phyloP scores from a whole-genome alignment of 768 basidiomycete genomes.

The Boletus barrowsii region DNA sequence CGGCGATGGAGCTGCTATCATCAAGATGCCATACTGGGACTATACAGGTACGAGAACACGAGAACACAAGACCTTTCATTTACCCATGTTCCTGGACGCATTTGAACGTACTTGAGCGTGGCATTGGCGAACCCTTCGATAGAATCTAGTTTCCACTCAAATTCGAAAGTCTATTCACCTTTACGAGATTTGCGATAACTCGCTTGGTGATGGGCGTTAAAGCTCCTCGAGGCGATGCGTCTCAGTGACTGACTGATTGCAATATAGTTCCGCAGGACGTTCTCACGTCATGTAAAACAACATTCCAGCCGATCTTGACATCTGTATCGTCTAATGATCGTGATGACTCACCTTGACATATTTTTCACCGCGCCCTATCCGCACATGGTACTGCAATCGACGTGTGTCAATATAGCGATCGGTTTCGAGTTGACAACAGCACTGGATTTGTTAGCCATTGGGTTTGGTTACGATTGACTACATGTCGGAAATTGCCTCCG shows the following conservation, averaged over 20 bases:
- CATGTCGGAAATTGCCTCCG: conserved; percentile 1
- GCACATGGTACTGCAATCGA: not conserved
- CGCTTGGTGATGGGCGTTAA: too few species aligned
- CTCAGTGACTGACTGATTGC: not conserved
- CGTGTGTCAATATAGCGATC: conserved; percentile 1
- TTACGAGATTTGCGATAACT: too few species aligned
- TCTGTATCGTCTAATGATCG: not conserved
- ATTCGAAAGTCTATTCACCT: too few species aligned
- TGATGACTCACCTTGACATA: not conserved
- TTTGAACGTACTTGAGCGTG: not conserved
- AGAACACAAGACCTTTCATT: not conserved
- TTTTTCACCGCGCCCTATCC: not conserved
- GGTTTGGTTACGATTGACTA: not conserved
- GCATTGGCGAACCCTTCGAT: not conserved
- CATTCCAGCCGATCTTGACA: conserved; percentile 3
- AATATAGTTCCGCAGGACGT: not conserved
- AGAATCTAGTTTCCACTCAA: not conserved
- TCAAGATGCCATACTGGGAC: not conserved
- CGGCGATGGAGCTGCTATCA: not conserved
- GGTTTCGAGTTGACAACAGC: conserved; percentile 4
- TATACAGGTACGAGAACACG: not conserved
- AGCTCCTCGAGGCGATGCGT: too few species aligned
- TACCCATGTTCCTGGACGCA: not conserved
- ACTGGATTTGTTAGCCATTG: not conserved
- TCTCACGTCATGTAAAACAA: too few species aligned